Evolutionary conservation across 2,329 filamentous ascomycete species (phyloP), one percentile per base, ranked within the genome.

Genomic region (Botrytis hyacinthi): DNA sequence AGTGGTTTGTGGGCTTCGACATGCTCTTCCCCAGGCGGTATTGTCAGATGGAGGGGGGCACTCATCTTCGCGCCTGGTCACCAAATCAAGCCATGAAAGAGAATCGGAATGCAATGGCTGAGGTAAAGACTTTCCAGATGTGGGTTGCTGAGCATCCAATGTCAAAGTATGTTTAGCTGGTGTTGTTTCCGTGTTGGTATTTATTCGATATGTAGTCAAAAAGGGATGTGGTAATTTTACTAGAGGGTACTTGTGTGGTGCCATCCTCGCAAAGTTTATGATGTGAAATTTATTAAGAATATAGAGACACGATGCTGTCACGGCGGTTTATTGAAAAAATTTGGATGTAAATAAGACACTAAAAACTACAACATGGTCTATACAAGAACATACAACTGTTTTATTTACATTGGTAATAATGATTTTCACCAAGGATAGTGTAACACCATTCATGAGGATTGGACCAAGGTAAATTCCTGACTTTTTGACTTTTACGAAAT

Each of bases 1-100:
- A 3, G 77, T 75, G 3, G 80, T 81, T 22, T 79, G 75, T 3
- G 80, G 81, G 48, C 77, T 81, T 71, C 81, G 81, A 59, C 73
- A 62, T 37, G 78, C 77, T 68, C 78, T 75, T 35, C 76, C 83
- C 82, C 82, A 84, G 9, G 81, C 75, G 22, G 81, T 82, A 74
- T 84, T 84, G 71, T 84, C 81, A 54, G 77, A 78, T 20, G 75
- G 75, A 68, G 74, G 75, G 18, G 68, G 68, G 18, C 68, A 65
- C 40, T 76, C 75, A 14, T 77, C 73, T 32, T 76, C 72, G 37
- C 78, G 74, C 35, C 77, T 76, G 8, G 73, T 73, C 2, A 75
- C 66, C 20, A 82, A 74, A 37, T 81, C 79, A 48, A 76, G 71
- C 75, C 75, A 82, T 12, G 75, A 76, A 16, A 82, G 75, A 6